phyloP scores from a whole-genome alignment of 176 grass and related monocot genomes.

The Thalia dealbata region DNA sequence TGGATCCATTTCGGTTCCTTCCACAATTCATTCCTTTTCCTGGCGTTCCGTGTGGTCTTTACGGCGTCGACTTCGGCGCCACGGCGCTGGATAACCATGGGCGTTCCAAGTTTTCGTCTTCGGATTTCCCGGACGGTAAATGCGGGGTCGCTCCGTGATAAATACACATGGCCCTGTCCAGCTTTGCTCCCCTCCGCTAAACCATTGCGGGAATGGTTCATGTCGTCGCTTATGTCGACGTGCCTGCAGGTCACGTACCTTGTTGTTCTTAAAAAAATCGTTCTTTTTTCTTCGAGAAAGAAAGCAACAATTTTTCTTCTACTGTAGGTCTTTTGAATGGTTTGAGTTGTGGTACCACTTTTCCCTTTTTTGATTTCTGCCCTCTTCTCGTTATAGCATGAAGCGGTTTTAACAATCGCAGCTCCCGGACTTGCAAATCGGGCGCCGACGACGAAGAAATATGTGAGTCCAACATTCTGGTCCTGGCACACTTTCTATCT shows the following conservation, averaged over 20 bases:
- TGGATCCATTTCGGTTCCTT: not conserved
- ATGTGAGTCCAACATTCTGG: not conserved
- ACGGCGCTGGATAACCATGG: not conserved
- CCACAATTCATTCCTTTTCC: not conserved
- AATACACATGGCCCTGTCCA: too few species aligned
- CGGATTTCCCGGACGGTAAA: too few species aligned
- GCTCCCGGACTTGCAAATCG: not conserved
- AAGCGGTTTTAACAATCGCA: not conserved
- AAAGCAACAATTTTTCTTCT: not conserved
- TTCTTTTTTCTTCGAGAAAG: not conserved
- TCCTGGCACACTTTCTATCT: not conserved
- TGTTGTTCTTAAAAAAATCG: too few species aligned
- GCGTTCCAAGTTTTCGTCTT: not conserved
- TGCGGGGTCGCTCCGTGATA: too few species aligned
- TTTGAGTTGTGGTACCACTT: not conserved
- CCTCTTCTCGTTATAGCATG: not conserved
- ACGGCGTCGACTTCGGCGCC: not conserved
- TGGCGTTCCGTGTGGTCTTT: not conserved
- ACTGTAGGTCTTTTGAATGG: not conserved
- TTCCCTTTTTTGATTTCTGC: not conserved
- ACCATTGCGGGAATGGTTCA: too few species aligned
- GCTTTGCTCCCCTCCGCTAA: too few species aligned
- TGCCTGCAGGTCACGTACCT: too few species aligned
- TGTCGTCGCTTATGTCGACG: too few species aligned
- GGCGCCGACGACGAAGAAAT: not conserved